These are phyloP conservation scores for Parsonsia alboflavescens DNA, from an alignment of 257 asterid species.

Conservation along the genomic window DNA sequence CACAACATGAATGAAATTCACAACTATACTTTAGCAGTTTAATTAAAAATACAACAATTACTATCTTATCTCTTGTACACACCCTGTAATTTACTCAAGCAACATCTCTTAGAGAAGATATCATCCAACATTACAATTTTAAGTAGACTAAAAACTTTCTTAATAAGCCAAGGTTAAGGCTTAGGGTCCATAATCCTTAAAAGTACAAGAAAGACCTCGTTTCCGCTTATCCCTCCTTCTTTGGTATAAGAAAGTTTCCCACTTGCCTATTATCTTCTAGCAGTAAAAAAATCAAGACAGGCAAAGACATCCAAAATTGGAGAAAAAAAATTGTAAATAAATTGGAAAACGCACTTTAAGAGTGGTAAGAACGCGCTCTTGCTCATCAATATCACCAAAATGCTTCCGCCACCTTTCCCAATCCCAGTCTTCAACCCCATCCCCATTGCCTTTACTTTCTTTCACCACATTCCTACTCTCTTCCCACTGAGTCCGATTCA, in stretches of 20 bases:
- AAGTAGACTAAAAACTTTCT: neutral
- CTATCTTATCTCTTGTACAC: neutral
- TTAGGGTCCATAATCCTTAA: neutral
- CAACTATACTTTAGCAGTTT: neutral
- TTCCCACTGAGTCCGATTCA: constrained; percentile 37
- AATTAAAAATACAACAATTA: neutral
- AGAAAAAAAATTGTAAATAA: neutral
- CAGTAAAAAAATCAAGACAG: neutral
- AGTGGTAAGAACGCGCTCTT: constrained; percentile 60
- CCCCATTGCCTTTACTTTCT: constrained; percentile 9
- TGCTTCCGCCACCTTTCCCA: constrained; percentile 95
- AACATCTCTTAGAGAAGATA: neutral
- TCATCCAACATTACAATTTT: neutral
- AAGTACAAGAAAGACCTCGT: neutral
- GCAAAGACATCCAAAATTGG: neutral
- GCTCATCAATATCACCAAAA: constrained; percentile 72
- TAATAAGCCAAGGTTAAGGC: neutral
- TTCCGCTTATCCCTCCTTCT: neutral
- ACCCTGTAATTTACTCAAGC: neutral
- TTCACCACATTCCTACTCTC: constrained; percentile 18
- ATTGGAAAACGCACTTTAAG: constrained; percentile 46
- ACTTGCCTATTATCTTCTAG: neutral
- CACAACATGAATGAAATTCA: neutral
- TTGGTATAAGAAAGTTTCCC: neutral
- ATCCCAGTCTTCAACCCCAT: constrained; percentile 64